Evolutionary conservation across 73 alveolate species (phyloP), one percentile per base, ranked within the genome.

Genomic region (Symbiodinium natans): DNA sequence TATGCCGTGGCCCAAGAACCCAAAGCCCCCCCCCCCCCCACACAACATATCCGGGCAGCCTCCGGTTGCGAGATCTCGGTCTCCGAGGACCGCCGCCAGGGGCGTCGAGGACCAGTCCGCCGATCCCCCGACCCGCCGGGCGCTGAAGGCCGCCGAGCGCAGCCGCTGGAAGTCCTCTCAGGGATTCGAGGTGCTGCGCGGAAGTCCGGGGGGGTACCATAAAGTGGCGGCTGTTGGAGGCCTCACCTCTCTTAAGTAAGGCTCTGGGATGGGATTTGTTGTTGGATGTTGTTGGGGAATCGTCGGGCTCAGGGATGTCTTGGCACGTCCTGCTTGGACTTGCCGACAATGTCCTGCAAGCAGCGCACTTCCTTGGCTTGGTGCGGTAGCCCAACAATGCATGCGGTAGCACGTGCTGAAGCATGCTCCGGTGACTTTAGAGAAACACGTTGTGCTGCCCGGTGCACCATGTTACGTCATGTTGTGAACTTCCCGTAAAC

Each of bases 111-210:
- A 68, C 96, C 96, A 89, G 31, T 89, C 96, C 4, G 87, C 87
- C 25, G 96, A n/a, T 42, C 96, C 96, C 17, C 96, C 96, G 29
- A 75, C 54, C 11, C 96, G 96, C 15, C 96, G 96, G 41, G 52
- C 75, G 36, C 39, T 41, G 63, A 89, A 89, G 27, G 36, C 80
- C 2, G 54, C 74, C 25, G 86, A 41, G 7, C 96, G 86, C 21
- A 89, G 96, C 25, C 96, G 96, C 39, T 82, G 86, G 87, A 89
- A 89, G 41, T 89, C 96, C 96, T 89, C n/a, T n/a, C n/a, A n/a
- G n/a, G n/a, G n/a, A n/a, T n/a, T n/a, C n/a, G n/a, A n/a, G n/a
- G n/a, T n/a, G n/a, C n/a, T n/a, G n/a, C n/a, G n/a, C n/a, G n/a
- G n/a, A n/a, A n/a, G n/a, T n/a, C n/a, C n/a, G n/a, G n/a, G n/a